phyloP scores from a whole-genome alignment of 1,284 basidiomycete genomes.

The Acaromyces ingoldii region DNA sequence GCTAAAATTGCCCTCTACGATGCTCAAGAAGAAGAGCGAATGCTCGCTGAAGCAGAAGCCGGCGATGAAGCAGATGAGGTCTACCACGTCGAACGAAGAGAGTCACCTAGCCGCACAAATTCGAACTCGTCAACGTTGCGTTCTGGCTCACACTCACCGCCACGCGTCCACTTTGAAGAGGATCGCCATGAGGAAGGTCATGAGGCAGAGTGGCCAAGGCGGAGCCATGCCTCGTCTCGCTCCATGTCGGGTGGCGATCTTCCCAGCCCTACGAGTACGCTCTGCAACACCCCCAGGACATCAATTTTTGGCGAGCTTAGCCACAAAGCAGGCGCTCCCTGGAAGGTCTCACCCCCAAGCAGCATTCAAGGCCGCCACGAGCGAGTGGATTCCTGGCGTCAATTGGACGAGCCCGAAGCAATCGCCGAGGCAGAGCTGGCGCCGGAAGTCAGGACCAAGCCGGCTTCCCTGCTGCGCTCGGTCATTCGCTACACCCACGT shows the following conservation, averaged over 20 bases:
- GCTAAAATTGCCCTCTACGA: slow-evolving; percentile 7
- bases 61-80: not conserved
- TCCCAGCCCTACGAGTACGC: slow-evolving; percentile 24
- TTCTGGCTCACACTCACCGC: slow-evolving; percentile 4
- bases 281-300: slow-evolving; percentile 27
- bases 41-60: not conserved
- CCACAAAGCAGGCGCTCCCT: not conserved
- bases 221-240: not conserved
- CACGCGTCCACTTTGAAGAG: slow-evolving; percentile 26
- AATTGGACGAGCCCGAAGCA: not conserved
- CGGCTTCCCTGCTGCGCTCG: not conserved
- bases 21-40: slow-evolving; percentile 5
- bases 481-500: slow-evolving; percentile 24
- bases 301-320: slow-evolving; percentile 15
- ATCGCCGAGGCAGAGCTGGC: not conserved
- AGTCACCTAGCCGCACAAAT: too few relatives aligned
- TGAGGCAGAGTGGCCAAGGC: not conserved
- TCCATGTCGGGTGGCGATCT: not conserved
- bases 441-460: not conserved
- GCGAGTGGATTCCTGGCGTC: not conserved
- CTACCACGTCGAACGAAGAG: too few relatives aligned
- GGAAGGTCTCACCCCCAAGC: not conserved
- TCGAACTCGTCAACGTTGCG: not conserved
- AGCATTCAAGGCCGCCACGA: not conserved
- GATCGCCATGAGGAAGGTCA: not conserved